Evolutionary conservation across 257 asterid genomes (phyloP), one percentile per base, ranked within the genome.

Genomic region (Primulina huaijiensis): DNA sequence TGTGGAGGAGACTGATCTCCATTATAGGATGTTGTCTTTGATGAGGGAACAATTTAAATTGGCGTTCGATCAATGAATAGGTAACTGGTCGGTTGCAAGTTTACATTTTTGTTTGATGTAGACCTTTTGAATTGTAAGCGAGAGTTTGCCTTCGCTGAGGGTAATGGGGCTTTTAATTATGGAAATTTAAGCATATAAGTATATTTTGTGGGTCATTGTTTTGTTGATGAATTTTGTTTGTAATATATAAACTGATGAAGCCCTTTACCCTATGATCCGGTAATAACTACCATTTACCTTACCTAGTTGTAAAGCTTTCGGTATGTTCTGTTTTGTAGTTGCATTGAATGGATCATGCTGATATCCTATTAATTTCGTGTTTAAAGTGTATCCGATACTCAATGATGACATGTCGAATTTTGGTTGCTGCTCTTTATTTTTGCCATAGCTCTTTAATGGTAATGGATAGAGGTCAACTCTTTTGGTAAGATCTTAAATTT

Each of bases 1-100:
- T 14, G 12, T 43, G 68, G 80, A 80, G 70, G 87, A 88, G 69
- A 8, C 50, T 52, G 86, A 80, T 72, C 23, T 88, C 5, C 58
- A 60, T 10, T 10, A 52, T 60, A 79, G 83, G 86, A 83, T 65
- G 68, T 5, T 83, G 56, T 17, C 12, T 16, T 64, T 89, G 84
- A 64, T 85, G 72, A 17, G 20, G 17, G 84, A 82, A 62, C 92
- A 82, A 53, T 21, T 70, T 38, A 55, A 55, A 20, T 55, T 75
- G 77, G 87, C 79, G 62, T 52, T 80, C 27, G 75, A 67, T 72
- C 29, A 38, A 58, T 69, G 65, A 74, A 75, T 31, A 21, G 68
- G 72, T 74, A 66, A 62, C 8, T 59, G 55, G 43, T 61, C 46
- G 19, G 64, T 63, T 70, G 71, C 53, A 43, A 20, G 65, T 55